Conservation (phyloP, 2,329 filamentous ascomycete species). For the Trichoderma cornu-damae region DNA sequence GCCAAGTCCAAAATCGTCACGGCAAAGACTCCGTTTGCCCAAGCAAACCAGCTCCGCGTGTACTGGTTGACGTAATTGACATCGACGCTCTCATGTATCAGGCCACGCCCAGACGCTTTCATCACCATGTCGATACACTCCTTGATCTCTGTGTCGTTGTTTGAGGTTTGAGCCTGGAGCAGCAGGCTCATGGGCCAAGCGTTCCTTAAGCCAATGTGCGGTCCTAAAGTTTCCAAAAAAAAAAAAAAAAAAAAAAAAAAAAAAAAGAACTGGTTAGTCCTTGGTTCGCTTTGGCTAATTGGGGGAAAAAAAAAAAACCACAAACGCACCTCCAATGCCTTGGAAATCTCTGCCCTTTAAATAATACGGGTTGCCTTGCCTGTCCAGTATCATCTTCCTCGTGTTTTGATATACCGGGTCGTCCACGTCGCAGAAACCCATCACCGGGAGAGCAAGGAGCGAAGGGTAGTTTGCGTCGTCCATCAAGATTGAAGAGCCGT, state of each 20-base stretch:
- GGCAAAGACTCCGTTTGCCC: conserved; percentile 96
- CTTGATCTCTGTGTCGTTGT: conserved; percentile 76
- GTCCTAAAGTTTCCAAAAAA: no score
- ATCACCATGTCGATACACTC: conserved; percentile 70
- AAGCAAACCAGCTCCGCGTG: conserved; percentile 92
- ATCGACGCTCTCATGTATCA: conserved; percentile 89
- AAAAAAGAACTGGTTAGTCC: no score
- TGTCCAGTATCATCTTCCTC: conserved; percentile 67
- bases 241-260: no score
- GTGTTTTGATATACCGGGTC: conserved; percentile 83
- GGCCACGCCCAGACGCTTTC: conserved; percentile 65
- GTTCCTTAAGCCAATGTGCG: conserved; percentile 74
- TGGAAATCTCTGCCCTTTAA: conserved; percentile 70
- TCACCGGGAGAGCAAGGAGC: conserved; percentile 68
- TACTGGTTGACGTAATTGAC: conserved; percentile 64
- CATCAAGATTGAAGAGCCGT: conserved; percentile 77
- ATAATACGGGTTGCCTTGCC: conserved; percentile 81
- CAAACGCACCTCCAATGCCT: conserved; percentile 77
- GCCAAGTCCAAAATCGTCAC: conserved; percentile 87
- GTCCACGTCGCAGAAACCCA: conserved; percentile 64
- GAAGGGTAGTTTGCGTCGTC: conserved; percentile 87
- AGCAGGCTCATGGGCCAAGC: conserved; percentile 97
- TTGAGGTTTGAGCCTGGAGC: conserved; percentile 82
- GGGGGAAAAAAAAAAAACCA: no score
- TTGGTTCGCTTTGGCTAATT: no score